Evolutionary conservation across 2,329 filamentous ascomycete species (phyloP).

Genomic region (Gaeumannomyces tritici): DNA sequence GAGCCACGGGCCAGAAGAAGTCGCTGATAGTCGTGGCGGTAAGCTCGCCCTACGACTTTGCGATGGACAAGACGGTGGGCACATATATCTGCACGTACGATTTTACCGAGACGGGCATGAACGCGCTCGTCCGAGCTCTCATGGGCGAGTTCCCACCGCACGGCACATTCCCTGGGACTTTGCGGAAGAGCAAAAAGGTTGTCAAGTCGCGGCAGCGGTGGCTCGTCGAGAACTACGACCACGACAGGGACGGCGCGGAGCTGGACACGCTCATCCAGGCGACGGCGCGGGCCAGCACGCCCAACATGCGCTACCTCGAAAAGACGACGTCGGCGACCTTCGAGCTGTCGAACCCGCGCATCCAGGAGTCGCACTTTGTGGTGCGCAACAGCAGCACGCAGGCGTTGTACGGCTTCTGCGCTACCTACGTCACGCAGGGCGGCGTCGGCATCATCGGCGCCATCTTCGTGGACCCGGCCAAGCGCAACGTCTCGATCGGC

Average conservation of each 20-base stretch:
- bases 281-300: constrained; percentile 57
- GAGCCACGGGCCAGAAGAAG: constrained; percentile 71
- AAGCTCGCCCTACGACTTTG: constrained; percentile 94
- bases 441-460: constrained; percentile 74
- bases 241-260: constrained; percentile 62
- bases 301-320: constrained; percentile 56
- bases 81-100: constrained; percentile 95
- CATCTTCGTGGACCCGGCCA: constrained; percentile 79
- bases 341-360: constrained; percentile 57
- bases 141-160: constrained; percentile 62
- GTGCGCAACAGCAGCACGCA: constrained; percentile 90
- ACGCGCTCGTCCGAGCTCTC: constrained; percentile 71
- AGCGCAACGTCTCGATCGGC: constrained; percentile 83
- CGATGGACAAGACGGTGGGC: constrained; percentile 80
- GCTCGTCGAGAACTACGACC: constrained; percentile 84
- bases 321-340: constrained; percentile 58
- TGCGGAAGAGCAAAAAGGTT: constrained; percentile 79
- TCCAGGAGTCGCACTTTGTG: constrained; percentile 80
- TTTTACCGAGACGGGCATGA: constrained; percentile 86
- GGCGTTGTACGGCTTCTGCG: constrained; percentile 83
- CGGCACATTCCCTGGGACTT: constrained; percentile 58
- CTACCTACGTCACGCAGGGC: constrained; percentile 68
- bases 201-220: constrained; percentile 88
- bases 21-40: constrained; percentile 85
- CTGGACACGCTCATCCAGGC: constrained; percentile 67